phyloP scores from a whole-genome alignment of 345 rosid species.

The Melastoma malabathricum region DNA sequence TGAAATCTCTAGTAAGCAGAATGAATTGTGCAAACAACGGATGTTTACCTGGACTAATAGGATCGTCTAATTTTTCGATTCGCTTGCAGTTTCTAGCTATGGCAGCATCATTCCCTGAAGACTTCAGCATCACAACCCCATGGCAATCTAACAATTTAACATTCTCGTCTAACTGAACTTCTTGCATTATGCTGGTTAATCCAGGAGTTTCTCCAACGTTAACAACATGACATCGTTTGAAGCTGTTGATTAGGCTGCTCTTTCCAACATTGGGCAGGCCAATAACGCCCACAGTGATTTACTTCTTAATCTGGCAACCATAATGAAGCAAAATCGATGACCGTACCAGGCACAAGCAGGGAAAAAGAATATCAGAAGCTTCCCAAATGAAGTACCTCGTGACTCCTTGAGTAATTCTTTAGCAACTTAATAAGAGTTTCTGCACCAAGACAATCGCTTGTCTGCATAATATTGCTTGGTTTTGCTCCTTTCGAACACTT shows the following conservation, averaged over 20 bases:
- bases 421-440: conserved; percentile 80
- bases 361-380: neutral
- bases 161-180: conserved; percentile 87
- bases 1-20: too few relatives aligned
- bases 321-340: too few relatives aligned
- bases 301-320: conserved; percentile 63
- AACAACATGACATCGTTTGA: conserved; percentile 84
- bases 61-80: conserved; percentile 92
- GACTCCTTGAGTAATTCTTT: conserved; percentile 91
- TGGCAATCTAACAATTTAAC: conserved; percentile 91
- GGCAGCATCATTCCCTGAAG: conserved; percentile 51
- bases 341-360: neutral
- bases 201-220: conserved; percentile 97
- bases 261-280: conserved; percentile 97
- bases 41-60: conserved; percentile 70
- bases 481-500: conserved; percentile 57
- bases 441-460: conserved; percentile 98
- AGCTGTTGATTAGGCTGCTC: conserved; percentile 97
- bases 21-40: neutral
- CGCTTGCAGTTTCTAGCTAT: conserved; percentile 87
- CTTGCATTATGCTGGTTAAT: conserved; percentile 83
- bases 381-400: conserved; percentile 38
- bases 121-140: conserved; percentile 92
- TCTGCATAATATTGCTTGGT: conserved; percentile 58
- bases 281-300: conserved; percentile 82